Evolutionary conservation across 306 rosid species (phyloP).

Genomic region (Ormosia emarginata): DNA sequence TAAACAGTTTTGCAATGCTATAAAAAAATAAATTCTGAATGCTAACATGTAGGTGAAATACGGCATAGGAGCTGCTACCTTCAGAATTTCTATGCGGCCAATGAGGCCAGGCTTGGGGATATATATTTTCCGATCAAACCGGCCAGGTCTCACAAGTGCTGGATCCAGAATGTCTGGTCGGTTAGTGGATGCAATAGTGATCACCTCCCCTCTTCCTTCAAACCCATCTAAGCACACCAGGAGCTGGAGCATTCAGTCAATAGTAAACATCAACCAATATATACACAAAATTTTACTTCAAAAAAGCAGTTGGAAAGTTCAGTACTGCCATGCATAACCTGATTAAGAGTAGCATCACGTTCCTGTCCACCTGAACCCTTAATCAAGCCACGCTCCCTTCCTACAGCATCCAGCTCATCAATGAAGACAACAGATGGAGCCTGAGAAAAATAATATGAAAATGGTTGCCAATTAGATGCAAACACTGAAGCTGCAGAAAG

Average conservation of each 20-base stretch:
- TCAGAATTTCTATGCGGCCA: constrained; percentile 87
- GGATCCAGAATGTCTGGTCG: constrained; percentile 97
- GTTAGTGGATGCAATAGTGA: constrained; percentile 95
- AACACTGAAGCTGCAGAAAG: constrained; percentile 10
- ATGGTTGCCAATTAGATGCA: constrained; percentile 2
- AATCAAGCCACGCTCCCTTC: constrained; percentile 98
- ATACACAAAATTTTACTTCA: neutral
- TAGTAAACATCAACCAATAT: constrained; percentile 30
- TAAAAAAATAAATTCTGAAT: constrained; percentile 7
- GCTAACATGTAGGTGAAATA: neutral
- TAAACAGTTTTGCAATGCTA: neutral
- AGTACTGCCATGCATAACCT: constrained; percentile 45
- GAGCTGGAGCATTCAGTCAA: constrained; percentile 62
- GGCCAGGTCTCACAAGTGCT: constrained; percentile 96
- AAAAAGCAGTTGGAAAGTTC: neutral
- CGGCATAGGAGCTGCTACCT: constrained; percentile 41
- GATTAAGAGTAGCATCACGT: constrained; percentile 99
- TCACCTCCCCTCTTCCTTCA: constrained; percentile 97
- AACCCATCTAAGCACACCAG: constrained; percentile 96
- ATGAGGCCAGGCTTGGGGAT: constrained; percentile 95
- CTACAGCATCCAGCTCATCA: constrained; percentile 98
- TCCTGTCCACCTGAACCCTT: constrained; percentile 99
- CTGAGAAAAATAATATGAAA: constrained; percentile 37
- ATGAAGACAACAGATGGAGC: constrained; percentile 99
- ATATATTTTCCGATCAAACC: constrained; percentile 87